Evolutionary conservation across 1,284 basidiomycete genomes (phyloP).

Genomic region (Ustilago esculenta): DNA sequence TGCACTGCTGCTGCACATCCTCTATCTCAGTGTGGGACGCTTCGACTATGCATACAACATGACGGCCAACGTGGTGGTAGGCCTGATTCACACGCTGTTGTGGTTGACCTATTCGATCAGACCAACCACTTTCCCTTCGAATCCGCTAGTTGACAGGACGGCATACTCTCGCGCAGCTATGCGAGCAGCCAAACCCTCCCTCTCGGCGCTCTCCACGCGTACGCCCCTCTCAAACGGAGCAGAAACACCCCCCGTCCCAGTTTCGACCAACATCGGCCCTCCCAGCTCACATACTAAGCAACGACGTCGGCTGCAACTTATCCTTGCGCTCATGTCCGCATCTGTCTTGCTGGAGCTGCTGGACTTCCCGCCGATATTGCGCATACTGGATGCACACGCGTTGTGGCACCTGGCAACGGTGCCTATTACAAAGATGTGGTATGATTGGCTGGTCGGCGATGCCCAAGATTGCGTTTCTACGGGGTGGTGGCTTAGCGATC

Average conservation of each 20-base stretch:
- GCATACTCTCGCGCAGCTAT: conserved; percentile 42
- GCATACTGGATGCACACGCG: conserved; percentile 89
- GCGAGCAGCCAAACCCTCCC: conserved; percentile 72
- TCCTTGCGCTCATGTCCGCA: conserved; percentile 75
- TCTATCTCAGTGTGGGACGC: conserved; percentile 78
- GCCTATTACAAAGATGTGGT: conserved; percentile 84
- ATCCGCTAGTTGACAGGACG: conserved; percentile 44
- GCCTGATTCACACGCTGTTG: conserved; percentile 76
- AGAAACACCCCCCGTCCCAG: conserved; percentile 52
- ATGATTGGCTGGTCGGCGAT: conserved; percentile 61
- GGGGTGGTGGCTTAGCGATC: conserved; percentile 55
- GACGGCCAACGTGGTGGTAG: conserved; percentile 81
- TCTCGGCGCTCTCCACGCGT: conserved; percentile 35
- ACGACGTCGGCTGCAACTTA: conserved; percentile 70
- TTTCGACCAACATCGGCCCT: conserved; percentile 45
- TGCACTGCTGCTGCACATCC: conserved; percentile 72
- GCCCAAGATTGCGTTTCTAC: conserved; percentile 58
- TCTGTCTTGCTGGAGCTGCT: conserved; percentile 87
- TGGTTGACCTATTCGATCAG: conserved; percentile 73
- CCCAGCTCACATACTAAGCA: conserved; percentile 52
- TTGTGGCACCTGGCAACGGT: conserved; percentile 92
- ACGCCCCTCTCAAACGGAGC: conserved; percentile 28
- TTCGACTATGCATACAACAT: conserved; percentile 98
- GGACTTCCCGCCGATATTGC: conserved; percentile 81
- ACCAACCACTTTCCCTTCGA: conserved; percentile 45